phyloP scores from a whole-genome alignment of 257 asterid species.

The Nicotiana obtusifolia region DNA sequence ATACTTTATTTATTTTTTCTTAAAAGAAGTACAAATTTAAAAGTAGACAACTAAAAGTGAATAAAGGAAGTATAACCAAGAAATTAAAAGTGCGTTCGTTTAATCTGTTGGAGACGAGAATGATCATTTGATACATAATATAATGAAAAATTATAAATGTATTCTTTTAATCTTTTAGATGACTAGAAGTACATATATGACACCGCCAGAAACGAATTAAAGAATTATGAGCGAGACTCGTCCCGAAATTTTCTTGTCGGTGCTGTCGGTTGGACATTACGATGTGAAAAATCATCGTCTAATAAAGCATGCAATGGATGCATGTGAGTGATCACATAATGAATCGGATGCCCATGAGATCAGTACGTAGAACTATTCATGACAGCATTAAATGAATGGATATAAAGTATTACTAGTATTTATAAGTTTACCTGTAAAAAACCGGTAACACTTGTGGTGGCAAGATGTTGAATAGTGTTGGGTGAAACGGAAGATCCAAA shows the following conservation, averaged over 20 bases:
- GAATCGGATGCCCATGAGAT: not conserved
- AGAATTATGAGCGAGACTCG: not conserved
- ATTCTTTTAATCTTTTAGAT: no score
- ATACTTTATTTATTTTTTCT: no score
- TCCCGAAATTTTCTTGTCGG: not conserved
- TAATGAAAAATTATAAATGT: no score
- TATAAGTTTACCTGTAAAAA: conserved; percentile 57
- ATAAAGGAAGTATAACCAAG: no score
- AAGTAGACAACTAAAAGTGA: no score
- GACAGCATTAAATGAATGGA: not conserved
- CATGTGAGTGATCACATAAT: not conserved
- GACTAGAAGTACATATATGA: no score
- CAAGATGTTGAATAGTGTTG: conserved; percentile 47
- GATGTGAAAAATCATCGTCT: not conserved
- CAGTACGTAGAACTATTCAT: not conserved
- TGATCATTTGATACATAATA: no score
- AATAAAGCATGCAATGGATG: not conserved
- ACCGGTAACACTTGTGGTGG: conserved; percentile 36
- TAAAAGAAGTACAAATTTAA: no score
- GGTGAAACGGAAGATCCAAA: conserved; percentile 42
- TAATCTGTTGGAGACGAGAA: no score
- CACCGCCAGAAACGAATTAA: no score
- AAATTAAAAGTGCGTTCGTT: no score
- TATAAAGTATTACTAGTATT: no score
- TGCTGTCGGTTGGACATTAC: not conserved